Evolutionary conservation across 495 filamentous ascomycete species (phyloP).

Genomic region (Podospora didyma): DNA sequence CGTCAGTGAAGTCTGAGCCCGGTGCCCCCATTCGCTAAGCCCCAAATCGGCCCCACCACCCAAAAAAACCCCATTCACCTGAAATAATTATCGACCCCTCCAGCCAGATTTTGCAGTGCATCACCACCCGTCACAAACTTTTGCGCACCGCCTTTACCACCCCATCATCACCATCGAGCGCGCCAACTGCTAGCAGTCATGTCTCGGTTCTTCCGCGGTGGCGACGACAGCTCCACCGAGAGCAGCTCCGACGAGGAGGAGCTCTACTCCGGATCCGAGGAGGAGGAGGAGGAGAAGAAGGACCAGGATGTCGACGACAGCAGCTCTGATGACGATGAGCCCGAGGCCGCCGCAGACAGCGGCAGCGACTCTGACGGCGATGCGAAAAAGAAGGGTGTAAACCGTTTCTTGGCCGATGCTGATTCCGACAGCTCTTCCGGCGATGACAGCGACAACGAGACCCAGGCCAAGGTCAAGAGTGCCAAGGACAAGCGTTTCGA

Average conservation of each 20-base stretch:
- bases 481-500: constrained; percentile 96
- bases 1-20: constrained; percentile 11
- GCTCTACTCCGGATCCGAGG: constrained; percentile 75
- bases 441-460: constrained; percentile 81
- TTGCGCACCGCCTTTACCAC: constrained; percentile 1
- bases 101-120: constrained; percentile 22
- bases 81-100: constrained; percentile 34
- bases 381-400: constrained; percentile 59
- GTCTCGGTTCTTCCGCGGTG: constrained; percentile 96
- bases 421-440: constrained; percentile 59
- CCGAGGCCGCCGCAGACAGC: constrained; percentile 48
- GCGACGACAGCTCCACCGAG: constrained; percentile 80
- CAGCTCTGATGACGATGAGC: constrained; percentile 43
- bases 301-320: constrained; percentile 37
- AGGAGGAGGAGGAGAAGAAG: constrained; percentile 44
- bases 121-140: constrained; percentile 8
- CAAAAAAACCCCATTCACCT: constrained; percentile 31
- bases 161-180: constrained; percentile 4
- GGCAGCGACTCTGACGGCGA: constrained; percentile 57
- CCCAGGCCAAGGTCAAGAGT: constrained; percentile 81
- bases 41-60: constrained; percentile 32
- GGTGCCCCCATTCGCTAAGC: constrained; percentile 18
- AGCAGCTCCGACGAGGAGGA: constrained; percentile 88
- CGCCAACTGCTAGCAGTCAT: constrained; percentile 43
- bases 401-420: constrained; percentile 80